Percentiles rank a stretch among this genome's conserved stretches.
Conservation (phyloP, 2,329 filamentous ascomycete genomes). For the Scytalidium sp. region DNA sequence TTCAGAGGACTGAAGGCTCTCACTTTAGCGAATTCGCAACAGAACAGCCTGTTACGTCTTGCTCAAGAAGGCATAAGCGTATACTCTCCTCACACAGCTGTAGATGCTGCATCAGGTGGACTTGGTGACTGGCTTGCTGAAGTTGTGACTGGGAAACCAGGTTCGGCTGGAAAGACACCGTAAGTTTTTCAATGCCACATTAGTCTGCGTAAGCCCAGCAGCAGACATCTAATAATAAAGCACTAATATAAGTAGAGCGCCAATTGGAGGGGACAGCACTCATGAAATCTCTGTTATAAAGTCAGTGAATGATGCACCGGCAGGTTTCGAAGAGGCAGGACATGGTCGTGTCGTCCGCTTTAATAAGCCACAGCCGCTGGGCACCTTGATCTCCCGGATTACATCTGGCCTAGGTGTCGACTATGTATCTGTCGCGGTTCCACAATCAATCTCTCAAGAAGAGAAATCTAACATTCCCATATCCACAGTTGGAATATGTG, state of each 20-base stretch:
- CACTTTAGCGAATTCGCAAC: slow-evolving; percentile 80
- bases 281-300: slow-evolving; percentile 22
- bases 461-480: slow-evolving; percentile 40
- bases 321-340: slow-evolving; percentile 24
- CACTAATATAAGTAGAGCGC: not conserved
- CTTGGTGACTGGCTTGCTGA: slow-evolving; percentile 94
- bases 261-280: not conserved
- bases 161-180: slow-evolving; percentile 1
- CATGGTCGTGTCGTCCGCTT: slow-evolving; percentile 30
- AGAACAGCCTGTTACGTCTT: slow-evolving; percentile 77
- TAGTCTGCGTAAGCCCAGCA: not conserved
- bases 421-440: slow-evolving; percentile 24
- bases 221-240: not conserved
- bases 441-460: slow-evolving; percentile 18
- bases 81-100: slow-evolving; percentile 92
- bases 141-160: slow-evolving; percentile 61
- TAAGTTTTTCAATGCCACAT: not conserved
- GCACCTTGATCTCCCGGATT: slow-evolving; percentile 20
- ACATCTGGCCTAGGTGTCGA: slow-evolving; percentile 13
- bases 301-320: slow-evolving; percentile 16
- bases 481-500: slow-evolving; percentile 77
- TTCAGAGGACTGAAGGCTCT: slow-evolving; percentile 90
- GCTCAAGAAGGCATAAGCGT: slow-evolving; percentile 87
- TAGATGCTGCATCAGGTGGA: slow-evolving; percentile 81
- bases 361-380: slow-evolving; percentile 17